A percentile compares a stretch with the other conserved stretches of the same genome.
Evolutionary conservation across 192 early-diverging fungal species (phyloP).

Genomic region (Backusella circina): DNA sequence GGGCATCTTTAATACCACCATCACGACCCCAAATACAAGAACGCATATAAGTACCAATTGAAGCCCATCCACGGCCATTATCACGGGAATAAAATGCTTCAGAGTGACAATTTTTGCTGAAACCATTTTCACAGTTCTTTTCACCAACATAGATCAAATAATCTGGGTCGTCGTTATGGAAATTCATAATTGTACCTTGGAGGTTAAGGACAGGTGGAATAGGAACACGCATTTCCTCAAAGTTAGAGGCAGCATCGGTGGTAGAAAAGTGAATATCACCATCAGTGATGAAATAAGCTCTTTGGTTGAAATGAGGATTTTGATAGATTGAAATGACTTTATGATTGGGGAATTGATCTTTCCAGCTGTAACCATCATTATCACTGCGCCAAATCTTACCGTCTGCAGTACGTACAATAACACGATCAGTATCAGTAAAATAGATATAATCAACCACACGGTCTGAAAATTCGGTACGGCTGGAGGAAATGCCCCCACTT

Average conservation of each 20-base stretch:
- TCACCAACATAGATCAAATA: conserved; percentile 80
- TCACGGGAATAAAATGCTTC: conserved; percentile 70
- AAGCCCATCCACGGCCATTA: conserved; percentile 65
- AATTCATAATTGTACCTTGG: conserved; percentile 60
- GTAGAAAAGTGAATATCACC: conserved; percentile 53
- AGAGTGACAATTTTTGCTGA: conserved; percentile 59
- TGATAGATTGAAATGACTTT: conserved; percentile 52
- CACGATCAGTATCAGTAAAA: conserved; percentile 33
- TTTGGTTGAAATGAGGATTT: conserved; percentile 57
- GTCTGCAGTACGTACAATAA: conserved; percentile 50
- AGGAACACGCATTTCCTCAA: conserved; percentile 55
- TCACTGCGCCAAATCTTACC: conserved; percentile 51
- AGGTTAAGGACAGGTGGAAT: conserved; percentile 54
- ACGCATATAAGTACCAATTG: conserved; percentile 63
- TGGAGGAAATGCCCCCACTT: conserved; percentile 13
- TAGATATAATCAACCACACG: conserved; percentile 38
- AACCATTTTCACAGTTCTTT: conserved; percentile 40
- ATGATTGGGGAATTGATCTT: conserved; percentile 24
- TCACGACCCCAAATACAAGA: conserved; percentile 72
- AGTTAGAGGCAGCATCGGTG: conserved; percentile 54
- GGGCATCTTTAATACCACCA: conserved; percentile 45
- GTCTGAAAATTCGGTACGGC: conserved; percentile 22
- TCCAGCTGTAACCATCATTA: conserved; percentile 66
- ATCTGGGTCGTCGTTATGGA: conserved; percentile 81
- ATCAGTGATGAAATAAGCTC: conserved; percentile 57